Percentiles rank a stretch among this genome's conserved stretches.
Evolutionary conservation across 441 rosid species (phyloP).

Genomic region (Kokia cookei): DNA sequence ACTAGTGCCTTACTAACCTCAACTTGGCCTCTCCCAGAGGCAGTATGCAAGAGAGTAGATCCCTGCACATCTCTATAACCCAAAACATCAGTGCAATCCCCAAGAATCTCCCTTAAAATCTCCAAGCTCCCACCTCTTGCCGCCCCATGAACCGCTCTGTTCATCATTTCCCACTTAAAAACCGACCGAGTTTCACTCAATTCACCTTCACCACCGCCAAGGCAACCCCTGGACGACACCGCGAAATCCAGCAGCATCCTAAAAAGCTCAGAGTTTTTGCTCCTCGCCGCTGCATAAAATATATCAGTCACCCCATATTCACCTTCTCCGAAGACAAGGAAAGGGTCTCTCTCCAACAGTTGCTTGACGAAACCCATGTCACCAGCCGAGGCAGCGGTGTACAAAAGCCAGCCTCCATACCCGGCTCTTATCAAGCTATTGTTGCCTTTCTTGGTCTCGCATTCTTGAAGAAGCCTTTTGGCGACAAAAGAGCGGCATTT

Average conservation of each 20-base stretch:
- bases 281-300: conserved; percentile 76
- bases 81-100: conserved; percentile 34
- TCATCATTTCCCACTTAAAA: conserved; percentile 67
- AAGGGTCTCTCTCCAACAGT: conserved; percentile 67
- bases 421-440: conserved; percentile 82
- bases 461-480: conserved; percentile 41
- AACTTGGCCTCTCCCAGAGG: conserved; percentile 79
- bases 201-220: conserved; percentile 21
- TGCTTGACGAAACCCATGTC: conserved; percentile 64
- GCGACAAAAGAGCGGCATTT: conserved; percentile 69
- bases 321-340: conserved; percentile 93
- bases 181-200: conserved; percentile 27
- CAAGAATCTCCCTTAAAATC: conserved; percentile 43
- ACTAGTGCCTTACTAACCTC: conserved; percentile 34
- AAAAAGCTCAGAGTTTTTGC: conserved; percentile 62
- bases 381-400: conserved; percentile 97
- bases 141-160: conserved; percentile 80
- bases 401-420: conserved; percentile 92
- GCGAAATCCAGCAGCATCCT: conserved; percentile 46
- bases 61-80: conserved; percentile 61
- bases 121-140: conserved; percentile 91
- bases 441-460: conserved; percentile 34
- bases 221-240: conserved; percentile 3
- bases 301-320: conserved; percentile 90
- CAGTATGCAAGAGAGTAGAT: conserved; percentile 72